Evolutionary conservation across 352 stramenopile genomes (phyloP).

Genomic region (Hyphochytrium catenoides): DNA sequence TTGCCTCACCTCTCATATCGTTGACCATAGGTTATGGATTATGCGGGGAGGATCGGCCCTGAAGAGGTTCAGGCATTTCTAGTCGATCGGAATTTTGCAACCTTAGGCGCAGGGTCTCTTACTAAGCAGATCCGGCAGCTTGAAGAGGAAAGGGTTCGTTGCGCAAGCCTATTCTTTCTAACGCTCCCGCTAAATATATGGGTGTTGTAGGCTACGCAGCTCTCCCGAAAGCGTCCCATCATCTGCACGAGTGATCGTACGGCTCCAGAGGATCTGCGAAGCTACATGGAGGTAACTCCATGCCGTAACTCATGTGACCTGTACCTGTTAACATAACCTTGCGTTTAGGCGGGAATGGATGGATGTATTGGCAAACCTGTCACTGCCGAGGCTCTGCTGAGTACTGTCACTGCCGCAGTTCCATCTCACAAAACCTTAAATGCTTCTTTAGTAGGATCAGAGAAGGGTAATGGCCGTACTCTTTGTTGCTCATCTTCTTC

Average conservation of each 20-base stretch:
- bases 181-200: too few relatives aligned
- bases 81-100: conserved; percentile 8
- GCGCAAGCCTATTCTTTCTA: too few relatives aligned
- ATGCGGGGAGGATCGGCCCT: conserved; percentile 3
- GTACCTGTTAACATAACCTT: too few relatives aligned
- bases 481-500: too few relatives aligned
- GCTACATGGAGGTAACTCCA: conserved; percentile 65
- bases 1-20: too few relatives aligned
- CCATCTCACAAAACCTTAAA: conserved; percentile 15
- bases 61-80: conserved; percentile 4
- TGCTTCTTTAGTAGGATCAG: too few relatives aligned
- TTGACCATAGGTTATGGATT: too few relatives aligned
- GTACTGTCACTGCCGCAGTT: conserved; percentile 53
- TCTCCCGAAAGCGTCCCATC: conserved; percentile 18
- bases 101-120: conserved; percentile 5
- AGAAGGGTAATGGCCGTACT: too few relatives aligned
- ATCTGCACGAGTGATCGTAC: conserved; percentile 42
- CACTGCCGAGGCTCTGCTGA: conserved; percentile 23
- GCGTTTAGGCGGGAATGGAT: too few relatives aligned
- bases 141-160: background rate
- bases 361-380: conserved; percentile 65
- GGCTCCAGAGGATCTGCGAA: conserved; percentile 29
- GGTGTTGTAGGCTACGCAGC: background rate
- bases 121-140: conserved; percentile 7
- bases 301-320: too few relatives aligned